These are phyloP conservation scores for Clausena lansium DNA, from an alignment of 345 rosid genomes.

Conservation along the genomic window DNA sequence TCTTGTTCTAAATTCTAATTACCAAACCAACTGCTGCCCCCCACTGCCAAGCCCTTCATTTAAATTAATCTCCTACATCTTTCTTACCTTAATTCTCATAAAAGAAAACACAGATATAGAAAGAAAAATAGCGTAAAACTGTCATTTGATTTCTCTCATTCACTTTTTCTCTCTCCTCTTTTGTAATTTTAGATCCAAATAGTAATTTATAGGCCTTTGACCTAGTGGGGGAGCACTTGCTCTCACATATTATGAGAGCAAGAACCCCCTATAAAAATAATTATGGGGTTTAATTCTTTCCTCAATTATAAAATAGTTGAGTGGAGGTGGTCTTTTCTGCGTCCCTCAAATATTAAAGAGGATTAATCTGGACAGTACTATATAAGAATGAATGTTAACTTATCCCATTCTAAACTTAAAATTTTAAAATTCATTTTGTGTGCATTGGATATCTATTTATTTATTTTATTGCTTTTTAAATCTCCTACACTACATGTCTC, in stretches of 20 bases:
- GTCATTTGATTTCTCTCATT: conserved; percentile 1
- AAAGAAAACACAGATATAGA: not conserved
- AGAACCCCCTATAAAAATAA: too few relatives aligned
- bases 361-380: too few relatives aligned
- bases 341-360: too few relatives aligned
- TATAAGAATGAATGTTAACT: too few relatives aligned
- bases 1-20: too few relatives aligned
- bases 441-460: not conserved
- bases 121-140: not conserved
- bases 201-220: too few relatives aligned
- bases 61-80: not conserved
- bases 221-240: too few relatives aligned
- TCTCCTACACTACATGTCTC: not conserved
- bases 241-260: too few relatives aligned
- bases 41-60: not conserved
- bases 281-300: too few relatives aligned
- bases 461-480: not conserved
- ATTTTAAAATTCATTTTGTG: not conserved
- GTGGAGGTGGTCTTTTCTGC: too few relatives aligned
- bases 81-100: not conserved
- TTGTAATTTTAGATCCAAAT: not conserved
- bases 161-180: not conserved
- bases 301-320: too few relatives aligned
- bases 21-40: not conserved
- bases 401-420: too few relatives aligned